Base-by-base conservation (phyloP, 2,329 filamentous ascomycete genomes). In the Calycina marina region DNA sequence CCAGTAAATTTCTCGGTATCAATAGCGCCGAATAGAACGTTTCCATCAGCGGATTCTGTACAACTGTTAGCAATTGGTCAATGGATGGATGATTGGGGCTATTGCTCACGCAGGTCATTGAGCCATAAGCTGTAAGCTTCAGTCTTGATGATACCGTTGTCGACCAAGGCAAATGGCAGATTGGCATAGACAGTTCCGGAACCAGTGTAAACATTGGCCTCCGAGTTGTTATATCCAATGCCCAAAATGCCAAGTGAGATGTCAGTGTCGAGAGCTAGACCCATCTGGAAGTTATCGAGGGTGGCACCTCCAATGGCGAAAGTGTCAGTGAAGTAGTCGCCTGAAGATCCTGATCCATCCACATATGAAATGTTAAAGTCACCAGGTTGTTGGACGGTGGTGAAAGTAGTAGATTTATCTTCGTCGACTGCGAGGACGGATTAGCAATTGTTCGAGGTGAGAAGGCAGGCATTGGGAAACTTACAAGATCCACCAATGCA, bases 291-390 rank as follows among this genome's bases (percentile, higher is more conserved):
- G 11, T 57, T 50, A 30, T 59, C 49, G 41, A 76, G 52, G 1
- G 53, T 57, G n/a, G 56, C 53, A 15, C 60, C 63, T 28, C 58
- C 63, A 30, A 77, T 63, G 20, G 49, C 51, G 31, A 77, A 60
- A 15, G 59, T 60, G 46, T 77, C 72, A 24, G 61, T 55, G 40
- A 76, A 63, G 48, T 72, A 76, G 48, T 70, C 62, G 25, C 72
- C 72, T 2, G 46, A 41, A 3, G 68, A 67, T 6, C 60, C 62
- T 4, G 65, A 63, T 22, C 60, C 57, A 44, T 76, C 68, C 39
- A 77, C 65, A 41, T 80, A 77, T 13, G 56, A 59, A 40, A 81
- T 78, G 38, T 62, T 53, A 45, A 76, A 75, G n/a, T 56, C 59
- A 34, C 51, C 45, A 6, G 38, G 28, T 9, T 55, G 53, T 8